A percentile compares a stretch with the other conserved stretches of the same genome.
Evolutionary conservation across 768 basidiomycete species (phyloP).

Genomic region (Austroboletus eburneus): DNA sequence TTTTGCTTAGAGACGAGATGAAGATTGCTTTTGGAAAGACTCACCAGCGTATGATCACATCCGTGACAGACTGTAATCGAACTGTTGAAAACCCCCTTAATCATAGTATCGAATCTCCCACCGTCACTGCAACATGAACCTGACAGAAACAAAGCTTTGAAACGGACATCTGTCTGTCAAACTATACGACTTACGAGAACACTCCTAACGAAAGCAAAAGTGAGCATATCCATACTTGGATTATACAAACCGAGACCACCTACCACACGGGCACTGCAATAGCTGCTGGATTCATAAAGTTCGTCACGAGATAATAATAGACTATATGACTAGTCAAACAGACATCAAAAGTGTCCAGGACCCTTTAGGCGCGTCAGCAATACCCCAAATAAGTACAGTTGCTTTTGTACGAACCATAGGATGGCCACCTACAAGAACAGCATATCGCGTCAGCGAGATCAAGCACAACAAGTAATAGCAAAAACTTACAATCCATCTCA

Average conservation of each 20-base stretch:
- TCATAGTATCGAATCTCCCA: constrained; percentile 25
- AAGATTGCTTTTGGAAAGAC: neutral
- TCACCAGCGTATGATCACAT: constrained; percentile 44
- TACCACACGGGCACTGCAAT: constrained; percentile 44
- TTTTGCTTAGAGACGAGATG: neutral
- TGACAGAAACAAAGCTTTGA: constrained; percentile 15
- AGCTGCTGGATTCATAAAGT: constrained; percentile 45
- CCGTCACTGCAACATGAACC: constrained; percentile 53
- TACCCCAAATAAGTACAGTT: too few species aligned
- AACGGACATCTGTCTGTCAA: neutral
- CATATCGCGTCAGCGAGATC: constrained; percentile 31
- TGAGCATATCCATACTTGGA: neutral
- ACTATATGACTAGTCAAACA: constrained; percentile 49
- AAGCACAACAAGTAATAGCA: neutral
- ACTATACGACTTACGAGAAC: constrained; percentile 39
- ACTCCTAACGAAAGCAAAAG: constrained; percentile 36
- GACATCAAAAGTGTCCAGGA: constrained; percentile 53
- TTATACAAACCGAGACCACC: neutral
- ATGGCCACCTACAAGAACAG: constrained; percentile 12
- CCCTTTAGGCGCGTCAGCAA: constrained; percentile 14
- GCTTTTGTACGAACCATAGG: constrained; percentile 11
- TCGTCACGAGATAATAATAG: constrained; percentile 54
- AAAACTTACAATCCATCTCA: constrained; percentile 38
- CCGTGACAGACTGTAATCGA: constrained; percentile 39
- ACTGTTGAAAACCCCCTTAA: neutral